These are phyloP conservation scores for Globisporangium iwayamae DNA, from an alignment of 352 stramenopile species.

Conservation along the genomic window DNA sequence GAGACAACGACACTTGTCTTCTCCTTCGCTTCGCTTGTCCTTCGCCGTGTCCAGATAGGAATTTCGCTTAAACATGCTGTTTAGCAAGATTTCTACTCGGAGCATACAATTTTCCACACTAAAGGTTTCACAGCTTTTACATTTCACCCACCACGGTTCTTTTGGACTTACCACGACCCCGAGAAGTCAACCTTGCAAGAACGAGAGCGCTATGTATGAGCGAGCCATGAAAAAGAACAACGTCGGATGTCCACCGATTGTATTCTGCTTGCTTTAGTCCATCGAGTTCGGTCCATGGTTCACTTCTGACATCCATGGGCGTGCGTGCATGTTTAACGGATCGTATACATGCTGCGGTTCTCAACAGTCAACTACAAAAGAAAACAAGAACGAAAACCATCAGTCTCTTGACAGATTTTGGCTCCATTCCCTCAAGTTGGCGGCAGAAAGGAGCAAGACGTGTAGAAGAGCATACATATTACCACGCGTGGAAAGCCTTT, in stretches of 20 bases:
- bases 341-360: not conserved
- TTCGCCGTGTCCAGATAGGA: not conserved
- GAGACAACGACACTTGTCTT: not conserved
- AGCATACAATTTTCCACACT: constrained; percentile 5
- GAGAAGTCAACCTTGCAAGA: not conserved
- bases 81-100: not conserved
- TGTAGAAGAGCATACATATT: not conserved
- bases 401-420: constrained; percentile 6
- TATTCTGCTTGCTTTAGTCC: not conserved
- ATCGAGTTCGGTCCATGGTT: not conserved
- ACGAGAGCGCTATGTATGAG: constrained; percentile 13
- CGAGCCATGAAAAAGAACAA: not conserved
- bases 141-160: not conserved
- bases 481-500: not conserved
- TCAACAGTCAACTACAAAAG: not conserved
- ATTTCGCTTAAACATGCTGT: constrained; percentile 8
- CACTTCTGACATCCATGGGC: not conserved
- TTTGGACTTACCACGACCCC: not conserved
- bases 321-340: not conserved
- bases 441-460: not conserved
- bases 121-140: constrained; percentile 10
- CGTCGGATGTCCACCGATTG: not conserved
- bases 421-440: not conserved
- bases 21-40: not conserved
- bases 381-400: not conserved